Evolutionary conservation across 1,284 basidiomycete genomes (phyloP).

Genomic region (Tilletia caries): DNA sequence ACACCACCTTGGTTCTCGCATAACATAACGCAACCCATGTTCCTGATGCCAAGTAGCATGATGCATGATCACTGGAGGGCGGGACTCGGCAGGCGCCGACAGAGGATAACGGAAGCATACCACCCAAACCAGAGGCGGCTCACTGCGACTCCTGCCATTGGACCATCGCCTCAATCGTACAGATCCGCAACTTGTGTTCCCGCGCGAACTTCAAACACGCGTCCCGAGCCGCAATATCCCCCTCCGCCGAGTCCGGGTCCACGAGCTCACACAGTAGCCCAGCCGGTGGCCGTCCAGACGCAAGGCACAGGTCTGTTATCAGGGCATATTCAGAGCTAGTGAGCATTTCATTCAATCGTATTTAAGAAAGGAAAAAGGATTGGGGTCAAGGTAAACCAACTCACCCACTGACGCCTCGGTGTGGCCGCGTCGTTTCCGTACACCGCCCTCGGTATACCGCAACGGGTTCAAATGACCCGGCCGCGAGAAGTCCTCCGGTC

Average conservation of each 20-base stretch:
- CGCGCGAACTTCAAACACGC: constrained; percentile 91
- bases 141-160: constrained; percentile 40
- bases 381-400: no score
- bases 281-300: constrained; percentile 72
- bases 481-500: constrained; percentile 72
- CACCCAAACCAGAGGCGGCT: no score
- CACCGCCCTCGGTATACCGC: constrained; percentile 79
- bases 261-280: constrained; percentile 93
- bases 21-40: no score
- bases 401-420: constrained; percentile 79
- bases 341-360: not conserved
- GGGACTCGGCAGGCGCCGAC: no score
- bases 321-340: not conserved
- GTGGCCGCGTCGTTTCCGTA: constrained; percentile 80
- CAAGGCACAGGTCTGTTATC: constrained; percentile 71
- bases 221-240: constrained; percentile 92
- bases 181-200: constrained; percentile 84
- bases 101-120: no score
- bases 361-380: not conserved
- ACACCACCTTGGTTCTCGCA: no score
- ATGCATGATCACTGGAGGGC: no score
- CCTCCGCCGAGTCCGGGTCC: constrained; percentile 77
- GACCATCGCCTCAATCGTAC: constrained; percentile 74
- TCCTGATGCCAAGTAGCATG: no score
- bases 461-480: constrained; percentile 95